These are phyloP conservation scores for Cercospora sp. DNA, from an alignment of 2,329 filamentous ascomycete species.

Conservation along the genomic window DNA sequence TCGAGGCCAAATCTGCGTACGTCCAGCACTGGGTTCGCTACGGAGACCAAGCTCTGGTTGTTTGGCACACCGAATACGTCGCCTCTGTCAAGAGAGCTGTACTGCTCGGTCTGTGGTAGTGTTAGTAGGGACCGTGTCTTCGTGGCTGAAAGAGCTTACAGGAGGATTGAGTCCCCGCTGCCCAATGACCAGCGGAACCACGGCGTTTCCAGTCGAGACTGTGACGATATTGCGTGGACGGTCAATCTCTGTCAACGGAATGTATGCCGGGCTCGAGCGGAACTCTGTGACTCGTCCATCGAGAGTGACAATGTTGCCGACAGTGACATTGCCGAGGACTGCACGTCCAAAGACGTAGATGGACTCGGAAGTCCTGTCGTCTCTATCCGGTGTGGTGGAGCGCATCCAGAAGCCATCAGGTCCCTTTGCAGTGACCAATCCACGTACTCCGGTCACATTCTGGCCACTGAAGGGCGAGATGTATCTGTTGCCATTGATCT, in stretches of 20 bases:
- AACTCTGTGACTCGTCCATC: conserved; percentile 62
- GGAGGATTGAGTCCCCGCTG: conserved; percentile 57
- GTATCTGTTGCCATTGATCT: conserved; percentile 67
- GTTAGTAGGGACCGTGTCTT: too few species aligned
- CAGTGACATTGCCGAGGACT: conserved; percentile 54
- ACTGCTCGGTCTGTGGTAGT: conserved; percentile 56
- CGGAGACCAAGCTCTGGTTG: conserved; percentile 58
- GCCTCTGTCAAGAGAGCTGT: conserved; percentile 62
- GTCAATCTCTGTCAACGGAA: conserved; percentile 65
- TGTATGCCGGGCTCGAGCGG: conserved; percentile 56
- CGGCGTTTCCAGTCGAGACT: conserved; percentile 55
- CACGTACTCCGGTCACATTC: conserved; percentile 57
- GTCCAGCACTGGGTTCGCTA: conserved; percentile 60
- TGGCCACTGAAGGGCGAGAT: conserved; percentile 61
- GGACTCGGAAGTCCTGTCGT: conserved; percentile 62
- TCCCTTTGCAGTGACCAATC: conserved; percentile 64
- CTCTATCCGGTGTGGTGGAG: conserved; percentile 58
- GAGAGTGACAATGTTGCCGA: conserved; percentile 64
- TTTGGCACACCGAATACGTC: conserved; percentile 67
- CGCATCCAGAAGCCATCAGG: conserved; percentile 65
- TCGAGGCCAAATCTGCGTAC: conserved; percentile 66
- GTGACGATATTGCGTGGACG: conserved; percentile 56
- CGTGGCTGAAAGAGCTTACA: too few species aligned
- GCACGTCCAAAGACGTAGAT: conserved; percentile 63
- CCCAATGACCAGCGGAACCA: conserved; percentile 62